phyloP scores from a whole-genome alignment of 495 filamentous ascomycete species.

The Trichocladium antarcticum region DNA sequence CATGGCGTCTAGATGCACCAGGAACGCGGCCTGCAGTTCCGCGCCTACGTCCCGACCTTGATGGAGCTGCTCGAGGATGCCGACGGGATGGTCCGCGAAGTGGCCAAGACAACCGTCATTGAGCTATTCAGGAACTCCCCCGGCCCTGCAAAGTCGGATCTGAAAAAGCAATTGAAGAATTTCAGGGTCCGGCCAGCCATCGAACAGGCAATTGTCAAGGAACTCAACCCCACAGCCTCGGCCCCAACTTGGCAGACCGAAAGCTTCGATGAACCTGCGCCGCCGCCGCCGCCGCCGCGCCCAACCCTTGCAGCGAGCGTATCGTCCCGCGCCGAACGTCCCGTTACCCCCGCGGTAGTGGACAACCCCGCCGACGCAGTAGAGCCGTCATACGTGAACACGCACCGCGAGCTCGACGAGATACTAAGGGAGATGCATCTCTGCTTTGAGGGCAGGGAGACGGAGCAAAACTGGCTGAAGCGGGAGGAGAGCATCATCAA shows the following conservation, averaged over 20 bases:
- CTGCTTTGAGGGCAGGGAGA: slow-evolving; percentile 80
- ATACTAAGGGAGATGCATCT: slow-evolving; percentile 66
- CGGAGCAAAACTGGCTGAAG: slow-evolving; percentile 79
- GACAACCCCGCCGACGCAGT: slow-evolving; percentile 53
- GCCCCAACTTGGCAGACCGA: slow-evolving; percentile 36
- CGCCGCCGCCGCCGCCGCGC: slow-evolving; percentile 19
- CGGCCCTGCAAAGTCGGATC: slow-evolving; percentile 71
- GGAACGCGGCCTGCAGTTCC: slow-evolving; percentile 65
- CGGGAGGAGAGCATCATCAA: slow-evolving; percentile 69
- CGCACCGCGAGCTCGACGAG: slow-evolving; percentile 73
- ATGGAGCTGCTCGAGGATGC: slow-evolving; percentile 84
- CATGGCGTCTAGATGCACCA: slow-evolving; percentile 57
- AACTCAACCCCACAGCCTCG: slow-evolving; percentile 50
- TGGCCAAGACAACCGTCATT: slow-evolving; percentile 68
- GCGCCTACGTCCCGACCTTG: slow-evolving; percentile 65
- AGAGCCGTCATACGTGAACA: slow-evolving; percentile 71
- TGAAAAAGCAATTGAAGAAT: slow-evolving; percentile 68
- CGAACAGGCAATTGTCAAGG: slow-evolving; percentile 61
- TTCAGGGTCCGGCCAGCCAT: slow-evolving; percentile 78
- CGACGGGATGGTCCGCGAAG: slow-evolving; percentile 72
- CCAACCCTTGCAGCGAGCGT: slow-evolving; percentile 39
- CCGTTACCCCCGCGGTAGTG: slow-evolving; percentile 38
- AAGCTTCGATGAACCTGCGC: slow-evolving; percentile 30
- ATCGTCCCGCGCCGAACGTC: slow-evolving; percentile 40
- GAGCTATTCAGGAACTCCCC: slow-evolving; percentile 80